These are phyloP conservation scores for Gigaspora rosea DNA, from an alignment of 192 early-diverging fungal genomes.

Conservation along the genomic window DNA sequence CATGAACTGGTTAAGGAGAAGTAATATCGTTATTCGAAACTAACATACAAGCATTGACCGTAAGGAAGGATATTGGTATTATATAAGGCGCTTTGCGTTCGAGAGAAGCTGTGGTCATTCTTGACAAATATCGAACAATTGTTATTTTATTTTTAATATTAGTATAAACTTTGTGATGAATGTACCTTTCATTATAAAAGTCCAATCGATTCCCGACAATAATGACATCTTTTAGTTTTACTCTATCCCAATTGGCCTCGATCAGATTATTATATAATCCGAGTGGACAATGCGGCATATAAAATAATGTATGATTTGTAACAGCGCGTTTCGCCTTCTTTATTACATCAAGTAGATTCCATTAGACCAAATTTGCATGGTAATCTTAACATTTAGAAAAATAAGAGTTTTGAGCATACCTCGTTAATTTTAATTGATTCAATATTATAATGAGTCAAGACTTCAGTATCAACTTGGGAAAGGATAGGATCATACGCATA, in stretches of 20 bases:
- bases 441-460: constrained; percentile 1
- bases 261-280: constrained; percentile 44
- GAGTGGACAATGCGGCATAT: constrained; percentile 50
- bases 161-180: neutral
- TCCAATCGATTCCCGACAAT: constrained; percentile 47
- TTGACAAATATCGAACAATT: neutral
- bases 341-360: constrained; percentile 31
- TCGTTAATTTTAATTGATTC: constrained; percentile 11
- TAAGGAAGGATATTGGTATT: constrained; percentile 25
- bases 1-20: neutral
- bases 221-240: constrained; percentile 31
- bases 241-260: constrained; percentile 40
- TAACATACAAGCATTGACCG: neutral
- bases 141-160: neutral
- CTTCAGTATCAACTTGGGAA: neutral
- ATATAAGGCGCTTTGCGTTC: constrained; percentile 23
- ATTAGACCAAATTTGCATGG: constrained; percentile 4
- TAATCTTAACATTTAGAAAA: neutral
- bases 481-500: constrained; percentile 17
- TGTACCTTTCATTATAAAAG: constrained; percentile 47
- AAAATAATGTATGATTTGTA: constrained; percentile 35
- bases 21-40: neutral
- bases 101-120: neutral
- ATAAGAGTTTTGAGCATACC: neutral
- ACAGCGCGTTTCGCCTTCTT: constrained; percentile 34